A percentile compares a stretch with the other conserved stretches of the same genome.
Evolutionary conservation across 1,284 basidiomycete genomes (phyloP).

Genomic region (Ganoderma multipileum): DNA sequence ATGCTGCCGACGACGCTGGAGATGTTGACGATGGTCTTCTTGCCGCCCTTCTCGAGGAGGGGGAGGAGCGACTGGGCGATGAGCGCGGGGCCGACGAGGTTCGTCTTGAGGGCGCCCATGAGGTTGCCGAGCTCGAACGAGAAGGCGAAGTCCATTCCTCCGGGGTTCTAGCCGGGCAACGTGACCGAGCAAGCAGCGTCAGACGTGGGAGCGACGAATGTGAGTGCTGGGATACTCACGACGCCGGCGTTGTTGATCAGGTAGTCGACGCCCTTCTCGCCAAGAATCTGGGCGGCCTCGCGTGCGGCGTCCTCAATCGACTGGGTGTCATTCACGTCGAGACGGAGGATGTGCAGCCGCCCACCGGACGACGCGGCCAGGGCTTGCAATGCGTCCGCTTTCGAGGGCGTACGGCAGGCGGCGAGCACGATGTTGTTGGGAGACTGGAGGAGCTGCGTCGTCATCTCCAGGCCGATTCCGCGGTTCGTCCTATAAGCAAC

Average conservation of each 20-base stretch:
- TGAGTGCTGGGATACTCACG: conserved; percentile 29
- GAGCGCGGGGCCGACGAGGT: conserved; percentile 43
- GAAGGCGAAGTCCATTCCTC: conserved; percentile 34
- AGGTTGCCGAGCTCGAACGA: conserved; percentile 32
- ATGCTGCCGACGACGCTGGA: conserved; percentile 42
- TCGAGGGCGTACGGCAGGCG: conserved; percentile 43
- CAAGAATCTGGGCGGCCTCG: conserved; percentile 37
- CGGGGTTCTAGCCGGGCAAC: not conserved
- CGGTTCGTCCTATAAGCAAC: conserved; percentile 23
- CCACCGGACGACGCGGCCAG: conserved; percentile 34
- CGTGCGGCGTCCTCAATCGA: conserved; percentile 26
- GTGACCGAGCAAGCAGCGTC: not conserved
- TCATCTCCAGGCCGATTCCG: conserved; percentile 48
- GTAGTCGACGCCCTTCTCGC: conserved; percentile 43
- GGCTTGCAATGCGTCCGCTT: conserved; percentile 37
- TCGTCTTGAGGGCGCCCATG: conserved; percentile 35
- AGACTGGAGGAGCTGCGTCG: conserved; percentile 27
- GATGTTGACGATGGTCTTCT: conserved; percentile 45
- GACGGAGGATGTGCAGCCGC: conserved; percentile 41
- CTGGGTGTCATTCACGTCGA: conserved; percentile 41
- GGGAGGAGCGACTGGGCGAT: conserved; percentile 41
- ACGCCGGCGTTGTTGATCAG: conserved; percentile 48
- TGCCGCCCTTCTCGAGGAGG: conserved; percentile 39
- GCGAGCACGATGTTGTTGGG: conserved; percentile 45
- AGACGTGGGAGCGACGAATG: not conserved